Conservation (phyloP, 1,139 yeast species). For the Yamadazyma buinensis region DNA sequence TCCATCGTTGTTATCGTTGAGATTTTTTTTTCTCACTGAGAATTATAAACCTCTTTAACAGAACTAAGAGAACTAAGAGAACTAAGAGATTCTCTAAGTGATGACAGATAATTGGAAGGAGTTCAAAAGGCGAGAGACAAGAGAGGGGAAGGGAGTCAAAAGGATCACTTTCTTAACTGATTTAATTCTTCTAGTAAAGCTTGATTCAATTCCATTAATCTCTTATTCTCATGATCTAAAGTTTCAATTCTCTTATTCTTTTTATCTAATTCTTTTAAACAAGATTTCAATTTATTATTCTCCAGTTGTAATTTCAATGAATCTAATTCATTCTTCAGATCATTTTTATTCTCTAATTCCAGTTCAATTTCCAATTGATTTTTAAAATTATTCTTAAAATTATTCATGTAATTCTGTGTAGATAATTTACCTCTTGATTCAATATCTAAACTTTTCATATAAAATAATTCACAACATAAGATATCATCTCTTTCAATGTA, state of each 20-base stretch:
- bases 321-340: neutral
- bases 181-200: slow-evolving; percentile 19
- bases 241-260: slow-evolving; percentile 23
- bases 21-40: too few species aligned
- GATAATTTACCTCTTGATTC: slow-evolving; percentile 25
- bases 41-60: too few species aligned
- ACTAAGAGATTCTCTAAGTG: too few species aligned
- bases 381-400: neutral
- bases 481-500: slow-evolving; percentile 15
- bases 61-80: too few species aligned
- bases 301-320: slow-evolving; percentile 10
- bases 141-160: too few species aligned
- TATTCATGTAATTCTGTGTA: slow-evolving; percentile 16
- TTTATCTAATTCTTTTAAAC: slow-evolving; percentile 23
- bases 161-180: neutral
- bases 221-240: slow-evolving; percentile 27
- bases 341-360: slow-evolving; percentile 5
- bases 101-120: too few species aligned
- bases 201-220: slow-evolving; percentile 32
- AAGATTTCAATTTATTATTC: slow-evolving; percentile 16
- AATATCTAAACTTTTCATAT: slow-evolving; percentile 20
- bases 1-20: slow-evolving; percentile 23
- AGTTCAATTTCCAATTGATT: slow-evolving; percentile 5
- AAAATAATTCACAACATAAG: slow-evolving; percentile 23
- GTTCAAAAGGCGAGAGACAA: too few species aligned